Base-by-base conservation (phyloP, 208 protist species). In the Trypanosoma boissoni region DNA sequence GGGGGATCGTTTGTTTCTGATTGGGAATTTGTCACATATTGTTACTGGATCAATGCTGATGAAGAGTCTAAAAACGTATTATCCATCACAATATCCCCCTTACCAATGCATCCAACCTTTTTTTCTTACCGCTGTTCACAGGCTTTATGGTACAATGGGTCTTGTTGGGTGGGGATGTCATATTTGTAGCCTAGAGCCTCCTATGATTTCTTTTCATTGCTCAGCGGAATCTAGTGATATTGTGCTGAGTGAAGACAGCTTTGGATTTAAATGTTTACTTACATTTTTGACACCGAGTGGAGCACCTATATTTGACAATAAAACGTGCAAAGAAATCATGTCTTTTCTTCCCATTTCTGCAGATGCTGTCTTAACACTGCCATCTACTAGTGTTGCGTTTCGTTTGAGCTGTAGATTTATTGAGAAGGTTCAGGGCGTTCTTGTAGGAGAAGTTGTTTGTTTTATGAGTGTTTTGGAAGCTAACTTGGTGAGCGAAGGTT, bases 1-100 rank as follows among this genome's bases (percentile, higher is more conserved):
- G 57, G 72, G 72, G 28, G 66, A 78, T 45, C 34, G 68, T 36
- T 41, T 66, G 36, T 55, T 74, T 60, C 59, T 74, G 36, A n/a
- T 74, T 2, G 65, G 72, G 2, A 12, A 56, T 12, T 28, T 72
- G 12, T 29, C 55, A 4, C 18, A 42, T 49, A 31, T 44, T 27
- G 12, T 28, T 14, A 32, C 32, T 3, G 29, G 10, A 2, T 45
- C 3, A n/a, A 14, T 62, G n/a, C 44, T 52, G 3, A 21, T 48
- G 21, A 49, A 34, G 18, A 54, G 31, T 14, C 12, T 37, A 9
- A 32, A 51, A n/a, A 28, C 20, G 6, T 59, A 34, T 45, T 31
- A 14, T 58, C 18, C 34, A 32, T 14, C 12, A 42, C 2, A 56
- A 20, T 37, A 16, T 16, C 23, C 31, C 34, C 28, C 44, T 55